Conservation (phyloP, 208 protist species). For the Endotrypanum monterogeii region DNA sequence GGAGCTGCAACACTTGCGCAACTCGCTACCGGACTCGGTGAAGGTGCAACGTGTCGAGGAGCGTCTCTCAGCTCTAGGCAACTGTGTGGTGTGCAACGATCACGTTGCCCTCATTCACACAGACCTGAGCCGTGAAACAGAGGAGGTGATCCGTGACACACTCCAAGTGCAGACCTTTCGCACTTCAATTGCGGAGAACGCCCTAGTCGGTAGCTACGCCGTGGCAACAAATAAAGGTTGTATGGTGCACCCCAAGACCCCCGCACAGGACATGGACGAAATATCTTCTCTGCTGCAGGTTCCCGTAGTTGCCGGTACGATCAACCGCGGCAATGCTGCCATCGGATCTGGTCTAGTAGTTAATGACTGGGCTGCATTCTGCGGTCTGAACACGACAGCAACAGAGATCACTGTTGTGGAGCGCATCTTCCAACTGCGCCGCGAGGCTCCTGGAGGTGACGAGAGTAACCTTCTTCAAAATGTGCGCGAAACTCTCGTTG, state of each 20-base stretch:
- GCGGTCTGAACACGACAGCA: slow-evolving; percentile 98
- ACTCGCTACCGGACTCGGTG: slow-evolving; percentile 98
- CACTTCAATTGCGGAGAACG: slow-evolving; percentile 97
- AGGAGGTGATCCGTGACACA: slow-evolving; percentile 99
- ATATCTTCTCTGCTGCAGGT: slow-evolving; percentile 98
- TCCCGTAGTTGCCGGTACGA: slow-evolving; percentile 98
- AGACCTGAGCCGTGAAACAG: slow-evolving; percentile 99
- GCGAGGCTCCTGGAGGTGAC: slow-evolving; percentile 48
- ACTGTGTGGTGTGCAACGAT: slow-evolving; percentile 99
- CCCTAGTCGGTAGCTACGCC: slow-evolving; percentile 99
- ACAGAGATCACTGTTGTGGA: slow-evolving; percentile 99
- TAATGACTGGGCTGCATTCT: slow-evolving; percentile 99
- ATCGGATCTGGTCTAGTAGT: slow-evolving; percentile 96
- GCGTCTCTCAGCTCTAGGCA: slow-evolving; percentile 98
- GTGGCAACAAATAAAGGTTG: slow-evolving; percentile 98
- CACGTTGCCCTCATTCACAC: slow-evolving; percentile 99
- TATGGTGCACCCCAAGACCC: slow-evolving; percentile 97
- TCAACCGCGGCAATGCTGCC: slow-evolving; percentile 98
- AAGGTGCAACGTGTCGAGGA: slow-evolving; percentile 98
- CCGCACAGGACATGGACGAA: slow-evolving; percentile 98
- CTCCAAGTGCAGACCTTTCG: slow-evolving; percentile 99
- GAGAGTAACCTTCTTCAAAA: slow-evolving; percentile 85
- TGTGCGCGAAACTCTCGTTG: slow-evolving; percentile 84
- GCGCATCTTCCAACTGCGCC: slow-evolving; percentile 98
- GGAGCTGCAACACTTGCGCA: slow-evolving; percentile 99